A percentile compares a stretch with the other conserved stretches of the same genome.
Evolutionary conservation across 139 green algal species (phyloP).

Genomic region (Astrephomene gubernaculifera): DNA sequence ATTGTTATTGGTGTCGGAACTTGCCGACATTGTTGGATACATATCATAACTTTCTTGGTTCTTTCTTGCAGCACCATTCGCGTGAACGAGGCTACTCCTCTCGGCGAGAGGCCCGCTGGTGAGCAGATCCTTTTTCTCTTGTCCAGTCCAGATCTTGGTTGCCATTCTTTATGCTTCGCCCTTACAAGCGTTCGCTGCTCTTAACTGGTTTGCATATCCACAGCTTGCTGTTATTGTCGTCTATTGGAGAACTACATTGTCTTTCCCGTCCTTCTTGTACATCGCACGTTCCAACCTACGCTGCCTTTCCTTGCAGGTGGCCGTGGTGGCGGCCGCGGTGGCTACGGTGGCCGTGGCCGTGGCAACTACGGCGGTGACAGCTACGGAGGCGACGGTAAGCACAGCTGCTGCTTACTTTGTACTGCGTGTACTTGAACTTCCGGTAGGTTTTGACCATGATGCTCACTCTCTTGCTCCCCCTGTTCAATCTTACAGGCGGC

Average conservation of each 20-base stretch:
- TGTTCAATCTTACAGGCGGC: not conserved
- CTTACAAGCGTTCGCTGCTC: not conserved
- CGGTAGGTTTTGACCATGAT: not conserved
- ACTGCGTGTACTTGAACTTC: too few relatives aligned
- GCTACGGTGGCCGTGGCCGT: not conserved
- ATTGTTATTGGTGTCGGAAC: not conserved
- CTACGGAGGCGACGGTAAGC: too few relatives aligned
- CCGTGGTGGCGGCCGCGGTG: not conserved
- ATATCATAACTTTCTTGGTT: not conserved
- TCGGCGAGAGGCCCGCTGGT: conserved; percentile 36
- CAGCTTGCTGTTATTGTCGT: not conserved
- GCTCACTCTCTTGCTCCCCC: not conserved
- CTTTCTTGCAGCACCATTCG: conserved; percentile 57
- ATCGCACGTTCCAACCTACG: too few relatives aligned
- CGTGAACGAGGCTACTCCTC: conserved; percentile 69
- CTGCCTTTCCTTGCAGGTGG: not conserved
- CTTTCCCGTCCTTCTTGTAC: too few relatives aligned
- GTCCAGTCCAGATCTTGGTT: too few relatives aligned
- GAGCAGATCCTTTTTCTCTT: too few relatives aligned
- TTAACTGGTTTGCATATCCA: not conserved
- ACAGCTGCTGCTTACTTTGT: too few relatives aligned
- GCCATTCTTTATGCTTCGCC: not conserved
- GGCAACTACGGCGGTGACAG: not conserved
- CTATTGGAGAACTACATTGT: not conserved
- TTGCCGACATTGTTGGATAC: too few relatives aligned